Evolutionary conservation across 2,329 filamentous ascomycete genomes (phyloP), one percentile per base, ranked within the genome.

Genomic region (Aureobasidium namibiae): DNA sequence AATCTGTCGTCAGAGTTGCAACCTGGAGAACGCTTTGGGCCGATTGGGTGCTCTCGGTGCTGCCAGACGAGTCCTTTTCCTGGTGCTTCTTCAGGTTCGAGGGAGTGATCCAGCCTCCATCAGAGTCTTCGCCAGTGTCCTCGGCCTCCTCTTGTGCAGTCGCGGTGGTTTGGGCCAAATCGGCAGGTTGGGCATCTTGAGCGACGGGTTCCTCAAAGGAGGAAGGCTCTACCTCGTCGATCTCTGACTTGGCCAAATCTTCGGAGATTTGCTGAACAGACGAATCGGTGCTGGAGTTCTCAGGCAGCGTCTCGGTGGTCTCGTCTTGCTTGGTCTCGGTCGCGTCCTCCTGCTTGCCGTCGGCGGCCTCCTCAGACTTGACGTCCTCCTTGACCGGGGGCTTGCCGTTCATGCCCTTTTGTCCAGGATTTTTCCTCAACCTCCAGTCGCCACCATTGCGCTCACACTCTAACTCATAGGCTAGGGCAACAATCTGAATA

Each of bases 391-490:
- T 78, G 1, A 67, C 71, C 1, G 84, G 83, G 9, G 85, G 82
- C 64, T 80, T 81, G 3, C 89, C 89, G 69, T 92, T 92, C 59
- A 92, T 69, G 1, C 81, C 73, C 72, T 91, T 92, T 71, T 96
- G 91, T 0, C 86, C 88, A 0, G 92, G 92, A 3, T 82, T 81
- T 60, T 82, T 89, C 62, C 92, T 81, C 72, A 96, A 69, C 61
- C 92, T 82, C 88, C 90, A 95, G 70, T 95, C 86, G 1, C 92
- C 92, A n/a, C 86, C 84, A 70, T 95, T 95, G 61, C 86, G 80
- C 76, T 97, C 92, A 67, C 89, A 88, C 67, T 97, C 92, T n/a
- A 97, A 72, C 71, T 99, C 94, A 72, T 97, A 97, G 1, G 90
- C 88, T 59, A 99, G 77, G 9, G 92, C 94, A 68, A 97, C 78